Percentiles rank a stretch among this genome's conserved stretches.
These are phyloP conservation scores for Aureobasidium sp. DNA, from an alignment of 2,329 filamentous ascomycete genomes.

Conservation along the genomic window DNA sequence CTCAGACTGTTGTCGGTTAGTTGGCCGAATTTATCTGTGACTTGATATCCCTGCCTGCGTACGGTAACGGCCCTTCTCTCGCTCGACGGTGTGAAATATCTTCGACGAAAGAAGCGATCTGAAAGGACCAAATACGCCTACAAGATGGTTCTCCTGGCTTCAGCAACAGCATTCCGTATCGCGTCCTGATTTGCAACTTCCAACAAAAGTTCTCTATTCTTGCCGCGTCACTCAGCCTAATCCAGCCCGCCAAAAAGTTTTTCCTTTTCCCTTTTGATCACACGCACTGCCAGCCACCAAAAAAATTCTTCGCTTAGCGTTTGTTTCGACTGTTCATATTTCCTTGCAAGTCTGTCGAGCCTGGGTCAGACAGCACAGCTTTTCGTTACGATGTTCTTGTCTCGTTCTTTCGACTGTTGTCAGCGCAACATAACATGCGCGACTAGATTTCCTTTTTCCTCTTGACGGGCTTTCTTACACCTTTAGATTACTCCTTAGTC, in stretches of 20 bases:
- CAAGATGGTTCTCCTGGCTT: not conserved
- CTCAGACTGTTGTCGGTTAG: conserved; percentile 33
- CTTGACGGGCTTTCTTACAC: not conserved
- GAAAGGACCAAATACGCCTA: not conserved
- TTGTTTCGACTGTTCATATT: conserved; percentile 15
- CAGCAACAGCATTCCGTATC: not conserved
- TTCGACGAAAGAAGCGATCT: too few relatives aligned
- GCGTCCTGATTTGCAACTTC: not conserved
- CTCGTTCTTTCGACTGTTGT: conserved; percentile 4
- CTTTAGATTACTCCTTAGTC: conserved; percentile 3
- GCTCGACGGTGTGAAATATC: too few relatives aligned
- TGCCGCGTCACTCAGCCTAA: conserved; percentile 7
- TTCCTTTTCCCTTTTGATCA: not conserved
- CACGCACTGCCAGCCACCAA: not conserved
- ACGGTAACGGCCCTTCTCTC: too few relatives aligned
- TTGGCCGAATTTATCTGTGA: not conserved
- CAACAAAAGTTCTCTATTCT: not conserved
- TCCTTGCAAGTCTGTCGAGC: conserved; percentile 7
- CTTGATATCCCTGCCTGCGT: not conserved
- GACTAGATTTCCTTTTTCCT: conserved; percentile 11
- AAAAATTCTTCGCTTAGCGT: conserved; percentile 14
- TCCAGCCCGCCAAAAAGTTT: conserved; percentile 12
- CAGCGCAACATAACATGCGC: conserved; percentile 10
- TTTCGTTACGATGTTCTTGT: conserved; percentile 7
- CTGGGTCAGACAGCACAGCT: conserved; percentile 16